Percentiles rank a stretch among this genome's conserved stretches.
phyloP scores from a whole-genome alignment of 768 basidiomycete genomes.

The Leucosporidium creatinivorum region DNA sequence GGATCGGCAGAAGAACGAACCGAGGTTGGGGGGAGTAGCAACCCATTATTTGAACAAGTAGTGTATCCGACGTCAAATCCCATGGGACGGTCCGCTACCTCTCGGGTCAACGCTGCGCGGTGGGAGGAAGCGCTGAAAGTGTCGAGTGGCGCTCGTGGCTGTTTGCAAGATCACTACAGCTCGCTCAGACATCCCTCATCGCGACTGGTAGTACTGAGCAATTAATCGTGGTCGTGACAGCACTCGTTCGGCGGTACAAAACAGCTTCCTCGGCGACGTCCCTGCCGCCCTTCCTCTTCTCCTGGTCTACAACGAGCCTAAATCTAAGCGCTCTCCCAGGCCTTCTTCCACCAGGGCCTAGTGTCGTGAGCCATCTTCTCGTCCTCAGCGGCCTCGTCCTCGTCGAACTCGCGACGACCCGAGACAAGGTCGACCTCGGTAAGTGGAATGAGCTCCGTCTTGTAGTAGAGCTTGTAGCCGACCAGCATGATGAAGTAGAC shows the following conservation, averaged over 20 bases:
- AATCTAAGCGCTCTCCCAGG: slow-evolving; percentile 6
- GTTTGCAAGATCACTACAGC: too few relatives aligned
- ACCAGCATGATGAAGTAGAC: not conserved
- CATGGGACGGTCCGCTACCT: slow-evolving; percentile 44
- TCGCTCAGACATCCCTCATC: too few relatives aligned
- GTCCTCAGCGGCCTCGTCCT: slow-evolving; percentile 23
- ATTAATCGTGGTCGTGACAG: too few relatives aligned
- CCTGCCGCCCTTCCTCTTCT: too few relatives aligned
- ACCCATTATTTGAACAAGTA: slow-evolving; percentile 24
- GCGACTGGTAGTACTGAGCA: too few relatives aligned
- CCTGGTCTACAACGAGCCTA: too few relatives aligned
- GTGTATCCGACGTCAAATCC: slow-evolving; percentile 34
- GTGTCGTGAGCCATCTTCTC: slow-evolving; percentile 1
- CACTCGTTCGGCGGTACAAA: too few relatives aligned
- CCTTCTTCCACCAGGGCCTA: slow-evolving; percentile 12
- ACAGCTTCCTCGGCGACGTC: too few relatives aligned
- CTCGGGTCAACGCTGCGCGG: too few relatives aligned
- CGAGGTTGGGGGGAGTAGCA: slow-evolving; percentile 28
- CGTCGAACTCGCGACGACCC: slow-evolving; percentile 32
- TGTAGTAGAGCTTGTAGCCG: slow-evolving; percentile 27
- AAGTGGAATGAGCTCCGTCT: slow-evolving; percentile 26
- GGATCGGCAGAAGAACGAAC: slow-evolving; percentile 2
- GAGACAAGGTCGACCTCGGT: slow-evolving; percentile 35
- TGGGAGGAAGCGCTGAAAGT: too few relatives aligned
- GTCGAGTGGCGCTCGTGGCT: too few relatives aligned